Evolutionary conservation across 768 basidiomycete species (phyloP), one percentile per base, ranked within the genome.

Genomic region (Cubamyces sp.): DNA sequence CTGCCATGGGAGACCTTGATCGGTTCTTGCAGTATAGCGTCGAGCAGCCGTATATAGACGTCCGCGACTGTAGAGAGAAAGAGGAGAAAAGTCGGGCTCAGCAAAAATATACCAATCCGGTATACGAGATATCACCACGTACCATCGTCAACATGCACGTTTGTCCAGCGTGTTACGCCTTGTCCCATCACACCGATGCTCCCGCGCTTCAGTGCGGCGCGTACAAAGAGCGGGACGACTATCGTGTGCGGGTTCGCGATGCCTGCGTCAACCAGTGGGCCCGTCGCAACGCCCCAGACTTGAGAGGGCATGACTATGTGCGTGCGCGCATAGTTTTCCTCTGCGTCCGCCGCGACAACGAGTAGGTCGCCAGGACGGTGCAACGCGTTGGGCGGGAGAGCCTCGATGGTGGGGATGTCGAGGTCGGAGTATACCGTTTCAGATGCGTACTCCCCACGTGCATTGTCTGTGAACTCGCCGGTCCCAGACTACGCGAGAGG

Each of bases 281-380:
- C 64, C 79, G 86, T 21, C 85, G 83, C 81, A 30, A 83, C 70
- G 40, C 84, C 87, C 61, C 81, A 90, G 21, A 91, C 83, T 0
- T 82, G 82, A 7, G 79, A 71, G 3, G 85, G 84, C 14, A 82
- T 63, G 52, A 87, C 65, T 50, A 86, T 81, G 66, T 83, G 82
- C 0, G 82, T 76, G 57, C 76, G 76, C 37, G 79, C 78, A 66
- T 81, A 84, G 14, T 82, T 82, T 80, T 82, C 85, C 74, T 80
- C 71, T 46, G 73, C 73, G 63, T 83, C 80, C 5, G 83, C 85
- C 4, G 76, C 76, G 5, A 83, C 73, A 41, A 86, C 57, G 5
- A 71, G 67, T 21, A 82, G 67, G 61, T 87, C 87, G 3, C 87
- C 81, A 18, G 74, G 61, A 42, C 83, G 79, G 65, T 86, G 84